phyloP scores from a whole-genome alignment of 768 basidiomycete species.

The Suillus cothurnatus region DNA sequence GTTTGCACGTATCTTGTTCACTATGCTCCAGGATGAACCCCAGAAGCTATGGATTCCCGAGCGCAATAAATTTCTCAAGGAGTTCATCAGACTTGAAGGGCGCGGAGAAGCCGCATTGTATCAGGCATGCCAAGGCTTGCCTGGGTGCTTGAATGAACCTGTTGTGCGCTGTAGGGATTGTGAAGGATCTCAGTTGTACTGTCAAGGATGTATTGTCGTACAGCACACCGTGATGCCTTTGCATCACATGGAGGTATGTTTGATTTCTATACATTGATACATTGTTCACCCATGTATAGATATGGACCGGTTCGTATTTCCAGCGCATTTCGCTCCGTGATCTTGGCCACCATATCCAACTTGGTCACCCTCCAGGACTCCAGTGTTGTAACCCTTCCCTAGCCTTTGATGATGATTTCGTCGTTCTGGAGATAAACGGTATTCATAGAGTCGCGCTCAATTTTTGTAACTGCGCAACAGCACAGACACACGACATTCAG shows the following conservation, averaged over 20 bases:
- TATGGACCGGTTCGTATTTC: slow-evolving; percentile 19
- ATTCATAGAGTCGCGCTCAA: slow-evolving; percentile 21
- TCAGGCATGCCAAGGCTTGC: background rate
- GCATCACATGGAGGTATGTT: slow-evolving; percentile 17
- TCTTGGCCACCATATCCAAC: slow-evolving; percentile 9
- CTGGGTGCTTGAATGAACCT: background rate
- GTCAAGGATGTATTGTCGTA: slow-evolving; percentile 7
- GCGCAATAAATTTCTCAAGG: background rate
- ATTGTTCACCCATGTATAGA: slow-evolving; percentile 7
- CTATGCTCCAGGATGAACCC: slow-evolving; percentile 4
- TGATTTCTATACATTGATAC: background rate
- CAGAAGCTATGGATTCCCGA: slow-evolving; percentile 5
- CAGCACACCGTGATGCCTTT: slow-evolving; percentile 12
- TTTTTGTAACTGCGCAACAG: slow-evolving; percentile 15
- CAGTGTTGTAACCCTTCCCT: slow-evolving; percentile 12
- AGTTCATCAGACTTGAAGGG: slow-evolving; percentile 4
- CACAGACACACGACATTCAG: slow-evolving; percentile 10
- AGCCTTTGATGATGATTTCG: background rate
- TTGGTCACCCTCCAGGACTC: slow-evolving; percentile 9
- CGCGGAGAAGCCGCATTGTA: background rate
- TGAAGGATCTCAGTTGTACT: slow-evolving; percentile 12
- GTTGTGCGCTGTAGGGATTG: slow-evolving; percentile 12
- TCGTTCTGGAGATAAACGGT: slow-evolving; percentile 12
- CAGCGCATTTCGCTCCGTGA: slow-evolving; percentile 8
- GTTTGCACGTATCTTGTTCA: background rate